Conservation (phyloP, 2,329 filamentous ascomycete species). For the Stagonosporopsis cucurbitacearum region DNA sequence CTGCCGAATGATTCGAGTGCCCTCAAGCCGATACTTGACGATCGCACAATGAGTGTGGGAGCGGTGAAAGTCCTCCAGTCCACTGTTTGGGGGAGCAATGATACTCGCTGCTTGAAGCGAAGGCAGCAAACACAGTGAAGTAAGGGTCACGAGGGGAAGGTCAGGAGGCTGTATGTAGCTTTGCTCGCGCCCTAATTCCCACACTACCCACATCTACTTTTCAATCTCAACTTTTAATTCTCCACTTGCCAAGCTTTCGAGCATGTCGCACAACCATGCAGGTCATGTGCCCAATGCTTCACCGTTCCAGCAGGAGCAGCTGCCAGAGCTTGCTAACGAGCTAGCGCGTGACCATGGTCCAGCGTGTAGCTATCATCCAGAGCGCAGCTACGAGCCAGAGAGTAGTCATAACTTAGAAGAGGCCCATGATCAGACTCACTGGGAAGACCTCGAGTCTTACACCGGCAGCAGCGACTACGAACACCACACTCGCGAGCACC, state of each 20-base stretch:
- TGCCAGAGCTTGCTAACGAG: too few relatives aligned
- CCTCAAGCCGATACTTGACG: background rate
- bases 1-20: background rate
- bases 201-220: background rate
- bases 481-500: background rate
- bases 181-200: background rate
- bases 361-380: too few relatives aligned
- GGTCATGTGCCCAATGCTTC: background rate
- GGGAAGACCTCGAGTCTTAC: constrained; percentile 7
- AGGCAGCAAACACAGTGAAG: constrained; percentile 6
- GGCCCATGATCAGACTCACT: background rate
- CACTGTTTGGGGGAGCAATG: background rate
- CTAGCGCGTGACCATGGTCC: too few relatives aligned
- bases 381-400: background rate
- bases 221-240: background rate
- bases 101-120: background rate
- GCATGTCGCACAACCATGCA: background rate
- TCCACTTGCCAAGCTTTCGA: background rate
- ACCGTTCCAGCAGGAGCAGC: background rate
- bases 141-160: background rate
- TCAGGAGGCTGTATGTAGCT: background rate
- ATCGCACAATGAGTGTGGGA: background rate
- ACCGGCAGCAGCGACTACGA: background rate
- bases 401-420: too few relatives aligned
- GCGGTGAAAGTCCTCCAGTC: background rate